Evolutionary conservation across 371 early-diverging fungal species (phyloP).

Genomic region (Mortierella sp.): DNA sequence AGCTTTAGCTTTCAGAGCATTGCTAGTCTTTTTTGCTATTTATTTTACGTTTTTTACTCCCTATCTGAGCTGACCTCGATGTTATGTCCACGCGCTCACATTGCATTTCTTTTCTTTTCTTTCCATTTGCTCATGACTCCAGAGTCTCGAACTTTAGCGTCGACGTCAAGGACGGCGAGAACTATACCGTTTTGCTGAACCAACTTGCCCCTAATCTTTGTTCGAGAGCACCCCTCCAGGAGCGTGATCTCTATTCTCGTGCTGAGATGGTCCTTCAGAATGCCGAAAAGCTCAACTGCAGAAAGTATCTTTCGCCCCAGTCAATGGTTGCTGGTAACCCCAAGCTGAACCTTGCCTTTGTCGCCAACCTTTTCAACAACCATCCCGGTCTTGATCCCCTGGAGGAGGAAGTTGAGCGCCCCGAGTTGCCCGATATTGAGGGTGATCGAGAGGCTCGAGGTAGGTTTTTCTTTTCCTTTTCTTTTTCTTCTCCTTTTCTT

Average conservation of each 20-base stretch:
- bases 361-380: constrained; percentile 94
- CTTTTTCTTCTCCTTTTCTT: not conserved
- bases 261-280: constrained; percentile 91
- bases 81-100: not conserved
- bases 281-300: constrained; percentile 93
- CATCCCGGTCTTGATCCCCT: constrained; percentile 92
- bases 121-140: constrained; percentile 4
- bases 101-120: constrained; percentile 5
- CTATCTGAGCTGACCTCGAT: not conserved
- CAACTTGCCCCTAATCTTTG: constrained; percentile 90
- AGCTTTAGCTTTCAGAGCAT: not conserved
- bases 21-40: not conserved
- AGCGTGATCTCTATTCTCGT: constrained; percentile 77
- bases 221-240: constrained; percentile 84
- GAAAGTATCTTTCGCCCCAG: constrained; percentile 93
- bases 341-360: constrained; percentile 96
- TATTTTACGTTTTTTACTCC: not conserved
- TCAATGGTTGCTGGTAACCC: constrained; percentile 94
- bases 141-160: constrained; percentile 90
- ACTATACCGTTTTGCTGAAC: constrained; percentile 92
- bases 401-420: constrained; percentile 78
- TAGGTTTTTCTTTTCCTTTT: constrained; percentile 28
- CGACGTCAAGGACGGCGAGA: constrained; percentile 95
- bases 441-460: constrained; percentile 96
- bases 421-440: constrained; percentile 89